These are phyloP conservation scores for Linderniella brevidens DNA, from an alignment of 257 asterid species.

Conservation along the genomic window DNA sequence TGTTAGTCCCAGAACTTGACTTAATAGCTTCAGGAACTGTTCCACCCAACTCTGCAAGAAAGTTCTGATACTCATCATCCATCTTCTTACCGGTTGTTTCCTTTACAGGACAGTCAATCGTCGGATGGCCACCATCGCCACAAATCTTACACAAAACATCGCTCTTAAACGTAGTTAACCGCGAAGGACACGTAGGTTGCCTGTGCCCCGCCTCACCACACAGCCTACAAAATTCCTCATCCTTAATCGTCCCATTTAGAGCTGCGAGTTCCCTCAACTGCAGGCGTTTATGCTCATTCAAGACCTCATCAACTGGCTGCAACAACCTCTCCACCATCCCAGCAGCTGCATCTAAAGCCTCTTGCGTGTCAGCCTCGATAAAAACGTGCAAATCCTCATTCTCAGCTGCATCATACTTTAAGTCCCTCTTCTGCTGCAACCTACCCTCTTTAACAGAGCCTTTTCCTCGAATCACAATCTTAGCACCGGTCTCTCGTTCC, in stretches of 20 bases:
- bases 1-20: constrained; percentile 24
- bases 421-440: constrained; percentile 76
- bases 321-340: constrained; percentile 92
- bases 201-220: constrained; percentile 98
- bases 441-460: constrained; percentile 94
- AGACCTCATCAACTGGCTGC: constrained; percentile 97
- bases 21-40: constrained; percentile 62
- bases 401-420: constrained; percentile 73
- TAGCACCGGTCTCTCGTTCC: constrained; percentile 93
- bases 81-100: constrained; percentile 88
- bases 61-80: constrained; percentile 95
- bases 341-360: constrained; percentile 81
- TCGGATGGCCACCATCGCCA: constrained; percentile 98
- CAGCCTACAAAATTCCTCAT: constrained; percentile 79
- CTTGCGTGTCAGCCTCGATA: constrained; percentile 94
- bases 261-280: constrained; percentile 97
- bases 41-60: constrained; percentile 91
- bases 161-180: constrained; percentile 71
- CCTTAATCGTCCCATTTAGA: constrained; percentile 89
- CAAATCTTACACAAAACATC: constrained; percentile 85
- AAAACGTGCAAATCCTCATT: constrained; percentile 91
- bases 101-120: constrained; percentile 88
- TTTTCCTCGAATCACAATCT: constrained; percentile 92
- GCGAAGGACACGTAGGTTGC: constrained; percentile 87
- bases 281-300: constrained; percentile 91